Evolutionary conservation across 768 basidiomycete species (phyloP).

Genomic region (Tephrocybe rancida): DNA sequence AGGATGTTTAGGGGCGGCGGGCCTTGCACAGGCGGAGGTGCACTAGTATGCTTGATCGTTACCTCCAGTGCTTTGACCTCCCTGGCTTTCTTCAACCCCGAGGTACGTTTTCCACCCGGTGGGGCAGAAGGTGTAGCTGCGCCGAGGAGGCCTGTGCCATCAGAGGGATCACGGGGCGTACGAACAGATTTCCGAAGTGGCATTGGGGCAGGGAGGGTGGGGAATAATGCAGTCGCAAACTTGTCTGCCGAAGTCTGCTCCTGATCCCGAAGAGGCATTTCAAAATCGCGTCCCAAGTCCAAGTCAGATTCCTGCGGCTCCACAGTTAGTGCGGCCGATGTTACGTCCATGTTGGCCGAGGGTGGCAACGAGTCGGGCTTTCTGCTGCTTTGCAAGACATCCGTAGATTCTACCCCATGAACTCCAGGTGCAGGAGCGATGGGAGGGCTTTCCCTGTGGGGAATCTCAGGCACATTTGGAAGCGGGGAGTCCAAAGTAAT

Average conservation of each 20-base stretch:
- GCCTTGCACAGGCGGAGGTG: slow-evolving; percentile 15
- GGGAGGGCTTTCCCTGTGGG: background rate
- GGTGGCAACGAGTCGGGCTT: slow-evolving; percentile 14
- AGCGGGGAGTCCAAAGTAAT: slow-evolving; percentile 39
- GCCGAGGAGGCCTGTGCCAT: slow-evolving; percentile 29
- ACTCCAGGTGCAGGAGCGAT: background rate
- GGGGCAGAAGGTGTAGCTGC: slow-evolving; percentile 43
- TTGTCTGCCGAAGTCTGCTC: slow-evolving; percentile 37
- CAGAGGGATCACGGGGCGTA: slow-evolving; percentile 45
- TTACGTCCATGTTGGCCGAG: slow-evolving; percentile 3
- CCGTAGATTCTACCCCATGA: background rate
- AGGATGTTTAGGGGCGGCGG: slow-evolving; percentile 24
- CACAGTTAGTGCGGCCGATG: slow-evolving; percentile 6
- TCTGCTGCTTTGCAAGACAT: background rate
- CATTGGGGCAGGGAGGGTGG: slow-evolving; percentile 67
- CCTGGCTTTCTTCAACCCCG: slow-evolving; percentile 79
- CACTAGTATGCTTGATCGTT: slow-evolving; percentile 37
- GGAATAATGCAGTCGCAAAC: slow-evolving; percentile 47
- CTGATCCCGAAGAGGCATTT: slow-evolving; percentile 37
- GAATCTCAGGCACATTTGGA: slow-evolving; percentile 3
- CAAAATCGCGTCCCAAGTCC: slow-evolving; percentile 18
- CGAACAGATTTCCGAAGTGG: slow-evolving; percentile 72
- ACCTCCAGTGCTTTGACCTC: slow-evolving; percentile 72
- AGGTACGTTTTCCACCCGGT: slow-evolving; percentile 65
- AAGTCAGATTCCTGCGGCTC: slow-evolving; percentile 1